phyloP scores from a whole-genome alignment of 2,329 filamentous ascomycete genomes.

The Penicillium brevicompactum region DNA sequence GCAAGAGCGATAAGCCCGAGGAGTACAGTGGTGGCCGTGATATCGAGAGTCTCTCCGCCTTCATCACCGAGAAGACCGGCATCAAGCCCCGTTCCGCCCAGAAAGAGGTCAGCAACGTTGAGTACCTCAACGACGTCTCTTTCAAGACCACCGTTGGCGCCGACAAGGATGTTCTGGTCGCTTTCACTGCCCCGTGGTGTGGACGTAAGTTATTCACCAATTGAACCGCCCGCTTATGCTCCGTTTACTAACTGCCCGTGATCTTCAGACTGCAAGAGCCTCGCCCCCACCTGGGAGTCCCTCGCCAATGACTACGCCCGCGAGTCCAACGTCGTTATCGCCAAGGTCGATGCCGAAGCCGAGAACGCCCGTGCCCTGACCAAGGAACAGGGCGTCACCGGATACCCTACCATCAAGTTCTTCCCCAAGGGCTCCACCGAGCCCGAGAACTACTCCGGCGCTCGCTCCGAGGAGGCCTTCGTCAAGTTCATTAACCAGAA shows the following conservation, averaged over 20 bases:
- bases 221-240: slow-evolving; percentile 2
- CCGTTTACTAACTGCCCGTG: slow-evolving; percentile 7
- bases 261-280: slow-evolving; percentile 84
- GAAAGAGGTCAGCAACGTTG: slow-evolving; percentile 71
- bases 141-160: slow-evolving; percentile 78
- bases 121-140: slow-evolving; percentile 75
- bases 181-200: slow-evolving; percentile 98
- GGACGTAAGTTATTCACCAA: slow-evolving; percentile 70
- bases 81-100: slow-evolving; percentile 69
- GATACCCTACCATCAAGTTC: slow-evolving; percentile 97
- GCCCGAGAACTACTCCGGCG: slow-evolving; percentile 70
- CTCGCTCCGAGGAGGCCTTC: slow-evolving; percentile 74
- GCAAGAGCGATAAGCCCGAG: slow-evolving; percentile 79
- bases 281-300: slow-evolving; percentile 88
- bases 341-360: slow-evolving; percentile 93
- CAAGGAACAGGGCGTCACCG: slow-evolving; percentile 73
- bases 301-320: slow-evolving; percentile 78
- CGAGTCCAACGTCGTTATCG: slow-evolving; percentile 79
- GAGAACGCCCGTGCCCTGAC: slow-evolving; percentile 80
- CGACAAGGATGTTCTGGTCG: slow-evolving; percentile 88
- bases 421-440: slow-evolving; percentile 83
- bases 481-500: slow-evolving; percentile 84
- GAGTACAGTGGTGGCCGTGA: slow-evolving; percentile 89
- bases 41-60: slow-evolving; percentile 78
- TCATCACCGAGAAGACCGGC: slow-evolving; percentile 85